These are phyloP conservation scores for Nakazawaea peltata DNA, from an alignment of 805 yeast genomes.

Conservation along the genomic window DNA sequence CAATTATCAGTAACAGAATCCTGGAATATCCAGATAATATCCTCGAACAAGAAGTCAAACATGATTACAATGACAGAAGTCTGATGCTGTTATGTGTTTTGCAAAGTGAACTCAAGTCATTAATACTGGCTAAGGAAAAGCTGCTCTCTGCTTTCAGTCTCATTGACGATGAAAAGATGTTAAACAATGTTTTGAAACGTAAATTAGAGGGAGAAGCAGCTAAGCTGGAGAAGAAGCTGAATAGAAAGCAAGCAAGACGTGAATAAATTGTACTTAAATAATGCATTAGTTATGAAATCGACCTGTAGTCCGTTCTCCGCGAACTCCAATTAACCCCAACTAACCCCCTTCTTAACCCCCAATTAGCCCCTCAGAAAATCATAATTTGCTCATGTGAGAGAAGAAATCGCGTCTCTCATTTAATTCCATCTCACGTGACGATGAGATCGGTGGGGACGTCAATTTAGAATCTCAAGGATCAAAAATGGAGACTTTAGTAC, in stretches of 20 bases:
- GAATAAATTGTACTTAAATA: too few species aligned
- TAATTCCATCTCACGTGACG: too few species aligned
- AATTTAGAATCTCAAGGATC: too few species aligned
- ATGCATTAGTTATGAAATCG: too few species aligned
- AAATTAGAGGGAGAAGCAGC: constrained; percentile 22
- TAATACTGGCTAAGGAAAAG: constrained; percentile 28
- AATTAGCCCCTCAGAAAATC: background rate
- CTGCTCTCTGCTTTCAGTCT: constrained; percentile 26
- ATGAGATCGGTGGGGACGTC: too few species aligned
- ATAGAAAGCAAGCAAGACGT: too few species aligned
- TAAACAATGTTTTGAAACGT: constrained; percentile 52
- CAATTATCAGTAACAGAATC: constrained; percentile 28
- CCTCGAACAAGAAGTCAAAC: constrained; percentile 10
- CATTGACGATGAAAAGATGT: constrained; percentile 52
- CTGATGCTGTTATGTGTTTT: constrained; percentile 50
- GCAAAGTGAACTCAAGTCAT: constrained; percentile 45
- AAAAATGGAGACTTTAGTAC: too few species aligned
- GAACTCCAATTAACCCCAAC: too few species aligned
- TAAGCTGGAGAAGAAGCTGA: constrained; percentile 18
- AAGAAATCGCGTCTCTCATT: too few species aligned
- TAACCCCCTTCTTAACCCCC: too few species aligned
- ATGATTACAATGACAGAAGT: constrained; percentile 20
- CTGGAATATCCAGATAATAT: constrained; percentile 37
- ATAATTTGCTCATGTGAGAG: too few species aligned
- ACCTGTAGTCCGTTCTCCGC: too few species aligned